Evolutionary conservation across 2,329 filamentous ascomycete genomes (phyloP), one percentile per base, ranked within the genome.

Genomic region (Graphilbum fragrans): DNA sequence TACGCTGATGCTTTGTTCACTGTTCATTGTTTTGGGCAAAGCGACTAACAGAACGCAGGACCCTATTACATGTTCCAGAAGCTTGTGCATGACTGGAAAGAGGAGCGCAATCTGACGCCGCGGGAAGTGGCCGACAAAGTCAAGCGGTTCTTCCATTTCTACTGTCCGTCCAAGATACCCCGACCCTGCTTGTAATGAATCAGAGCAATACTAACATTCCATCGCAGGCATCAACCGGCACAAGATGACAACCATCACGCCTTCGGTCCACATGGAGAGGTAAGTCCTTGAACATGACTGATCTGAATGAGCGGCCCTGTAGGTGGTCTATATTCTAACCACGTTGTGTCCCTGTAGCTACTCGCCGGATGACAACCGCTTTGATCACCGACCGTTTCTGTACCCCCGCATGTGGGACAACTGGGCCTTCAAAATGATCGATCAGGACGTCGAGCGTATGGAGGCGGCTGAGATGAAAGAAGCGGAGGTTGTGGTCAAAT

Each of bases 181-280:
- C 35, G 11, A 11, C 33, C 9, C 19, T 14, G 36, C 16, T 8
- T n/a, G 6, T 14, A 6, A 17, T 10, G 22, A 17, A 3, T 31
- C 38, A 33, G 16, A n/a, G 10, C 17, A 5, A 8, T 12, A 21
- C n/a, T 10, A 18, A 5, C 22, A 14, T 38, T 12, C 14, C 10
- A 4, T 20, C 19, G 18, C 16, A 43, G 42, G 35, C 41, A 73
- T 78, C 52, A 81, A 82, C 55, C 60, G 79, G 14, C 78, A 82
- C 55, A 82, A 82, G 59, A 72, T 74, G 65, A 80, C 76, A 1
- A 69, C 69, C 2, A 57, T 78, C 39, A 80, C 77, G 3, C 74
- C 75, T 0, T 65, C 67, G 4, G 62, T 76, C 32, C 76, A 79
- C 46, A 57, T 53, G 52, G 47, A 50, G 32, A 44, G 37, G 37